phyloP scores from a whole-genome alignment of 495 filamentous ascomycete genomes.

The Opeltia flavorubescens region DNA sequence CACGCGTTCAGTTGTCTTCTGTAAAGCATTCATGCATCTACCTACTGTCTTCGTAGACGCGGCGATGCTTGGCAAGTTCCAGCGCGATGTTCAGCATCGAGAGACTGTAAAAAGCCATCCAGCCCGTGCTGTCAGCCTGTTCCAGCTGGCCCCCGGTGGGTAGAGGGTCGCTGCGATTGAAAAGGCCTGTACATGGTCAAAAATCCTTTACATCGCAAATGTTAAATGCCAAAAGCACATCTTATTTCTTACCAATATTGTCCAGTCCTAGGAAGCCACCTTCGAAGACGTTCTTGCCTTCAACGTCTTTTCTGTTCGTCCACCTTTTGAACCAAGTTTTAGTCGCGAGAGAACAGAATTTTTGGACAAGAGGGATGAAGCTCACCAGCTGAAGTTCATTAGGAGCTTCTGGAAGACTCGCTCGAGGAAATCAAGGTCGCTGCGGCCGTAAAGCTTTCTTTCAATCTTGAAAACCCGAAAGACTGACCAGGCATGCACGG shows the following conservation, averaged over 20 bases:
- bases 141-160: constrained; percentile 87
- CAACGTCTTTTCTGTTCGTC: constrained; percentile 88
- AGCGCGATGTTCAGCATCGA: constrained; percentile 94
- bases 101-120: constrained; percentile 96
- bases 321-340: constrained; percentile 36
- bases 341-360: background rate
- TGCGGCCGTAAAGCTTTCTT: constrained; percentile 86
- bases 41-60: constrained; percentile 74
- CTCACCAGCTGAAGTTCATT: constrained; percentile 82
- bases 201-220: no score
- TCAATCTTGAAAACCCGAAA: constrained; percentile 97
- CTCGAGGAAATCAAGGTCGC: constrained; percentile 91
- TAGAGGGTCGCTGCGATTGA: constrained; percentile 94
- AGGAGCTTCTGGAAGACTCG: constrained; percentile 92
- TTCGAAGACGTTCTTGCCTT: constrained; percentile 94
- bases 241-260: constrained; percentile 76
- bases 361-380: background rate
- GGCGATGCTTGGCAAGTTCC: constrained; percentile 84
- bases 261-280: constrained; percentile 93
- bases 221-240: background rate
- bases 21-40: background rate
- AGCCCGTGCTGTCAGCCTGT: constrained; percentile 93
- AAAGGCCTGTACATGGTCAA: constrained; percentile 39
- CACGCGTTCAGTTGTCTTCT: background rate
- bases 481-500: constrained; percentile 89